phyloP scores from a whole-genome alignment of 257 asterid genomes.

The Salvia rosmarinus region DNA sequence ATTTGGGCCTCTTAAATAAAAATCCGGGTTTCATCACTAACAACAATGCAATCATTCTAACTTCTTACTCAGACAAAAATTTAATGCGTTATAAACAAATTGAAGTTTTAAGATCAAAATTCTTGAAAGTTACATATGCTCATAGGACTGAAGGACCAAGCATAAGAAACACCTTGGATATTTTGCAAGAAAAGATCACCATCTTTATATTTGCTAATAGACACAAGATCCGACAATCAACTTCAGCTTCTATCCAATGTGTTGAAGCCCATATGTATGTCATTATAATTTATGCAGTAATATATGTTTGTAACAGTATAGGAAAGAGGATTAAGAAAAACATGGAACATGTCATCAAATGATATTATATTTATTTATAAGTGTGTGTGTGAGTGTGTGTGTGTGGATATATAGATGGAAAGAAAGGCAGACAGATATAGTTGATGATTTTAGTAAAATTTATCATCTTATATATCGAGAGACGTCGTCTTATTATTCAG shows the following conservation, averaged over 20 bases:
- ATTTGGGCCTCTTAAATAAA: too few species aligned
- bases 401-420: not conserved
- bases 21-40: too few species aligned
- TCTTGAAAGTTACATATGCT: too few species aligned
- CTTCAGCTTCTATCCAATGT: not conserved
- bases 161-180: too few species aligned
- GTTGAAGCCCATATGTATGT: not conserved
- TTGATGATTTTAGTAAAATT: slow-evolving; percentile 36
- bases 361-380: not conserved
- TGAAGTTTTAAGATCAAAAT: too few species aligned
- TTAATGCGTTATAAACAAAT: too few species aligned
- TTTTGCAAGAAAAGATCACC: too few species aligned
- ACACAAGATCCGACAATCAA: not conserved
- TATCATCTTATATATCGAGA: slow-evolving; percentile 42
- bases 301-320: not conserved
- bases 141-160: too few species aligned
- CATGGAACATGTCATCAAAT: not conserved
- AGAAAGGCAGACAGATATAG: not conserved
- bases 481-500: slow-evolving; percentile 25
- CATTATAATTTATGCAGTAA: not conserved
- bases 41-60: too few species aligned
- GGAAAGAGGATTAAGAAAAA: not conserved
- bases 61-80: too few species aligned
- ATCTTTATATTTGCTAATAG: not conserved
- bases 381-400: too few species aligned